Percentiles rank a stretch among this genome's conserved stretches.
phyloP scores from a whole-genome alignment of 371 early-diverging fungal genomes.

The Mortierella sp. region DNA sequence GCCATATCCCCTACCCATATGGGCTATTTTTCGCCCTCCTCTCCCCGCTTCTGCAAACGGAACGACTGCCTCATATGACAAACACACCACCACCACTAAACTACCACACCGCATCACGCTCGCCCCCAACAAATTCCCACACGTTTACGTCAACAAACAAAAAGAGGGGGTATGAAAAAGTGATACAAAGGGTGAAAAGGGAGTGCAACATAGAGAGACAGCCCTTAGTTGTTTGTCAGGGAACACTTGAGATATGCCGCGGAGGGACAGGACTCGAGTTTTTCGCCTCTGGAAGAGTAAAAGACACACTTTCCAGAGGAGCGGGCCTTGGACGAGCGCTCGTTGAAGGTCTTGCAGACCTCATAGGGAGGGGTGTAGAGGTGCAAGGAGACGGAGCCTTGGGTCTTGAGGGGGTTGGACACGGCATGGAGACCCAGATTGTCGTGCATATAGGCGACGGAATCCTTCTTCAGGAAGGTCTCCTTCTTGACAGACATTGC shows the following conservation, averaged over 20 bases:
- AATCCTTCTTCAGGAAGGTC: conserved; percentile 68
- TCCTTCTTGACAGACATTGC: conserved; percentile 60
- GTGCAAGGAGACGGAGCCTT: conserved; percentile 88
- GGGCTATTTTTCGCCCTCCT: neutral
- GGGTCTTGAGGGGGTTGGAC: conserved; percentile 73
- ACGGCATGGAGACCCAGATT: conserved; percentile 92
- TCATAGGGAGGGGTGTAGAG: conserved; percentile 94
- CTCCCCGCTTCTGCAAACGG: neutral
- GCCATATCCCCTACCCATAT: neutral
- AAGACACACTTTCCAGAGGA: conserved; percentile 79
- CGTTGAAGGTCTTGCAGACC: conserved; percentile 88
- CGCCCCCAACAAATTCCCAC: conserved; percentile 16
- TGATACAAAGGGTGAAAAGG: neutral
- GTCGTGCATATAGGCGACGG: conserved; percentile 93
- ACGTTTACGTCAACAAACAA: conserved; percentile 11
- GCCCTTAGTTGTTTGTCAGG: conserved; percentile 35
- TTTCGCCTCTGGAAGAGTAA: conserved; percentile 72
- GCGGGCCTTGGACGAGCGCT: conserved; percentile 77
- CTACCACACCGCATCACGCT: too few species aligned
- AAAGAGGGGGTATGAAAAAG: neutral
- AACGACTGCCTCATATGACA: conserved; percentile 4
- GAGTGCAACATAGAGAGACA: conserved; percentile 3
- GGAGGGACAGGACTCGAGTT: conserved; percentile 49
- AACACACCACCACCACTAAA: neutral
- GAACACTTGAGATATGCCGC: conserved; percentile 52